phyloP scores from a whole-genome alignment of 2,329 filamentous ascomycete genomes.

The Fusarium sp. region DNA sequence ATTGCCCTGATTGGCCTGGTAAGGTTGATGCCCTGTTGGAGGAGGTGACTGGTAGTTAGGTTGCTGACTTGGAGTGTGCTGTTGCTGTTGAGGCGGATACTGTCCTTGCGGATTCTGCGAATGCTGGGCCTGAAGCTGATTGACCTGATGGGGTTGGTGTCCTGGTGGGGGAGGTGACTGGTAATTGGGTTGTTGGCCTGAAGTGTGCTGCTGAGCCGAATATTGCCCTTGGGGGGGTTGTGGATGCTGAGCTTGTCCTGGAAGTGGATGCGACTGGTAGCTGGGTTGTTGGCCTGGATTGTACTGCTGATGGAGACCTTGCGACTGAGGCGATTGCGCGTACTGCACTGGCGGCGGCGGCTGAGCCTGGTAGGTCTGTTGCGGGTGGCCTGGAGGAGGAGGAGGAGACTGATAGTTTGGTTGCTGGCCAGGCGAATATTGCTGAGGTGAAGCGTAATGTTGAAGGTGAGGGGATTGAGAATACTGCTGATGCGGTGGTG shows the following conservation, averaged over 20 bases:
- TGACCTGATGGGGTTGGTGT: not conserved
- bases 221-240: not conserved
- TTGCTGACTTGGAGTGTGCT: not conserved
- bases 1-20: not conserved
- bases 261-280: no score
- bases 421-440: not conserved
- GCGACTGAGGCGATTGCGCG: no score
- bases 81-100: not conserved
- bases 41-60: not conserved
- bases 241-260: no score
- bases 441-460: not conserved
- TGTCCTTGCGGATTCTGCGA: not conserved
- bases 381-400: not conserved
- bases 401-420: not conserved
- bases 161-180: not conserved
- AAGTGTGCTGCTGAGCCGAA: not conserved
- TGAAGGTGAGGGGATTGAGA: not conserved
- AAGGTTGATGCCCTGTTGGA: not conserved
- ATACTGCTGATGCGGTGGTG: not conserved
- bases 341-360: not conserved
- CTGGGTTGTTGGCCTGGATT: no score
- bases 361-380: not conserved
- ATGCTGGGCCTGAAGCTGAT: not conserved
- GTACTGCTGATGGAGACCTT: no score
- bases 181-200: not conserved